These are phyloP conservation scores for sunflower (Helianthus annuus) DNA, from an alignment of 129 eudicot genomes.

Conservation along the genomic window DNA sequence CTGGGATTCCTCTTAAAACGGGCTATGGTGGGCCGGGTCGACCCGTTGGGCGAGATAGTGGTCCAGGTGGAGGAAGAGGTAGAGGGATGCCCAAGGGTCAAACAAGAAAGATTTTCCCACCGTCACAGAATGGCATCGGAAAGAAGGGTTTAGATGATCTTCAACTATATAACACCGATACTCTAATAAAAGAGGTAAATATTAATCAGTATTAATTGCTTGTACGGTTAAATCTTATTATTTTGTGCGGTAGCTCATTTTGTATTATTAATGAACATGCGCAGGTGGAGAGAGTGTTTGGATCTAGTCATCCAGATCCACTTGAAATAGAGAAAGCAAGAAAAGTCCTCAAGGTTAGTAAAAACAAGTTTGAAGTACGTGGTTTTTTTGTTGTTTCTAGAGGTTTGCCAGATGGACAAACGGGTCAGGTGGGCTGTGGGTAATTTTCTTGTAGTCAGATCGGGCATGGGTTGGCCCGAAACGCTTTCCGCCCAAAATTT, in stretches of 20 bases:
- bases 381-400: too few species aligned
- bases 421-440: background rate
- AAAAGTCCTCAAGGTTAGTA: constrained; percentile 63
- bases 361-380: background rate
- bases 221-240: background rate
- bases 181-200: constrained; percentile 80
- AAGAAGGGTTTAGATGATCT: constrained; percentile 73
- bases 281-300: constrained; percentile 87
- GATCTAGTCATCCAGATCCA: constrained; percentile 69
- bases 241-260: constrained; percentile 19
- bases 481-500: background rate
- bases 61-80: constrained; percentile 79
- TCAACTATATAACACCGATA: constrained; percentile 69
- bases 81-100: constrained; percentile 69
- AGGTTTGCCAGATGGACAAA: background rate
- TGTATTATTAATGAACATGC: constrained; percentile 21
- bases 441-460: background rate
- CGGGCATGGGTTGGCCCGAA: background rate
- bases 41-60: constrained; percentile 53
- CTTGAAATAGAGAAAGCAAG: constrained; percentile 86
- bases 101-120: constrained; percentile 62
- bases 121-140: constrained; percentile 84
- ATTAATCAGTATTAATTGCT: background rate
- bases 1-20: constrained; percentile 60
- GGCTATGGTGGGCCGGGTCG: constrained; percentile 68